Percentiles rank a stretch among this genome's conserved stretches.
phyloP scores from a whole-genome alignment of 1,284 basidiomycete genomes.

The Rhodotorula sp. region DNA sequence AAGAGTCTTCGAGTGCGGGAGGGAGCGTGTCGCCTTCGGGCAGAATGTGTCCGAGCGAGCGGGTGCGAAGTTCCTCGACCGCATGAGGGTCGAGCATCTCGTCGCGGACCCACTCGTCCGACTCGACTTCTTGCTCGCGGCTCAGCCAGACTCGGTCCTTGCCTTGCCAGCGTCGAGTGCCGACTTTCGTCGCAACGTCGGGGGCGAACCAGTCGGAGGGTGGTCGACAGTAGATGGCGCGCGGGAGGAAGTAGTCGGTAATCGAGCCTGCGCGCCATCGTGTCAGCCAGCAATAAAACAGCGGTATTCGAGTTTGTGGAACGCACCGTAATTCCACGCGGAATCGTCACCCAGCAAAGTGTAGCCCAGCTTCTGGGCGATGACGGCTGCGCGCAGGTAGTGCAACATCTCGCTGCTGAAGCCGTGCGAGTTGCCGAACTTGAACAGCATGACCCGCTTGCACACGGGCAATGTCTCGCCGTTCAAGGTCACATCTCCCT shows the following conservation, averaged over 20 bases:
- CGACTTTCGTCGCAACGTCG: constrained; percentile 11
- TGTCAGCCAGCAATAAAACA: too few relatives aligned
- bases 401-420: constrained; percentile 31
- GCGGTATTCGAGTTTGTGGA: not conserved
- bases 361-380: constrained; percentile 38
- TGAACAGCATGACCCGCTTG: constrained; percentile 37
- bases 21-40: constrained; percentile 37
- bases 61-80: constrained; percentile 16
- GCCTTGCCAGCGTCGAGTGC: constrained; percentile 27
- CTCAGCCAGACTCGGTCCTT: constrained; percentile 32
- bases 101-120: constrained; percentile 35
- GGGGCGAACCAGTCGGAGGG: constrained; percentile 35
- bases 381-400: constrained; percentile 30
- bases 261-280: too few relatives aligned
- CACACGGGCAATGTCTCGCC: constrained; percentile 33
- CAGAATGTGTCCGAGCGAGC: constrained; percentile 11
- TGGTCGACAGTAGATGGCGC: constrained; percentile 34
- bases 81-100: constrained; percentile 31
- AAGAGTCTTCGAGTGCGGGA: constrained; percentile 28
- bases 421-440: constrained; percentile 24
- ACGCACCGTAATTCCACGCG: constrained; percentile 33
- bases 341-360: constrained; percentile 35
- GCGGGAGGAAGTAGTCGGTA: constrained; percentile 35
- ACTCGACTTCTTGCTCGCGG: constrained; percentile 9
- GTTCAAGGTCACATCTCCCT: constrained; percentile 1